A percentile compares a stretch with the other conserved stretches of the same genome.
phyloP scores from a whole-genome alignment of 2,329 filamentous ascomycete genomes.

The Hypoxylon sp. region DNA sequence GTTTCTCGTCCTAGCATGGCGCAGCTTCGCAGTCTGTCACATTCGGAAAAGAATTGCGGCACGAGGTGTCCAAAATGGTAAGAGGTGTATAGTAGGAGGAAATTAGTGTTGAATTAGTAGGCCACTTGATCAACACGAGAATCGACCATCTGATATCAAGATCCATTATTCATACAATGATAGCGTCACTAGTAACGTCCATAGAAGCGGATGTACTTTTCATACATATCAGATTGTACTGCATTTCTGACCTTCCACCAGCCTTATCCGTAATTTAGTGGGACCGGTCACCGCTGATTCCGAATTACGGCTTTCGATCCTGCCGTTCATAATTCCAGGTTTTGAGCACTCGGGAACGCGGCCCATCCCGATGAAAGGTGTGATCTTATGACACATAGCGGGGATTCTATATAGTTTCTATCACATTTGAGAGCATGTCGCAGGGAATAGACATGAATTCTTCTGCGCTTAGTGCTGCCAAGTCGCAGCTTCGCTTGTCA shows the following conservation, averaged over 20 bases:
- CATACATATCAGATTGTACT: neutral
- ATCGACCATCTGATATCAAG: constrained; percentile 14
- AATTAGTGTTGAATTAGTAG: constrained; percentile 21
- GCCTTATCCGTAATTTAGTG: constrained; percentile 24
- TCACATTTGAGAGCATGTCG: constrained; percentile 42
- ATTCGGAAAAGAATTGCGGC: neutral
- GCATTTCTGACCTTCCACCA: constrained; percentile 10
- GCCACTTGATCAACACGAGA: constrained; percentile 12
- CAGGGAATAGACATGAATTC: constrained; percentile 52
- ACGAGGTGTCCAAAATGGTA: constrained; percentile 2
- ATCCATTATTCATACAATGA: constrained; percentile 23
- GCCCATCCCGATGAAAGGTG: constrained; percentile 26
- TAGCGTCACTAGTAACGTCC: constrained; percentile 21
- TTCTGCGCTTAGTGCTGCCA: constrained; percentile 72
- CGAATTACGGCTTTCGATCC: constrained; percentile 26
- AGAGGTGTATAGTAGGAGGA: neutral
- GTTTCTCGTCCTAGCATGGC: neutral
- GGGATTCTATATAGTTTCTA: constrained; percentile 18
- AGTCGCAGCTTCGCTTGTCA: constrained; percentile 79
- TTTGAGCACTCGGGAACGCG: constrained; percentile 16
- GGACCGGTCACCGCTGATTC: constrained; percentile 38
- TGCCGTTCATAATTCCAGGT: constrained; percentile 4
- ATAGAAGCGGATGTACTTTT: neutral
- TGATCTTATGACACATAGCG: constrained; percentile 31
- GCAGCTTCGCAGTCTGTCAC: neutral